Evolutionary conservation across 768 basidiomycete species (phyloP).

Genomic region (Coprinopsis sp.): DNA sequence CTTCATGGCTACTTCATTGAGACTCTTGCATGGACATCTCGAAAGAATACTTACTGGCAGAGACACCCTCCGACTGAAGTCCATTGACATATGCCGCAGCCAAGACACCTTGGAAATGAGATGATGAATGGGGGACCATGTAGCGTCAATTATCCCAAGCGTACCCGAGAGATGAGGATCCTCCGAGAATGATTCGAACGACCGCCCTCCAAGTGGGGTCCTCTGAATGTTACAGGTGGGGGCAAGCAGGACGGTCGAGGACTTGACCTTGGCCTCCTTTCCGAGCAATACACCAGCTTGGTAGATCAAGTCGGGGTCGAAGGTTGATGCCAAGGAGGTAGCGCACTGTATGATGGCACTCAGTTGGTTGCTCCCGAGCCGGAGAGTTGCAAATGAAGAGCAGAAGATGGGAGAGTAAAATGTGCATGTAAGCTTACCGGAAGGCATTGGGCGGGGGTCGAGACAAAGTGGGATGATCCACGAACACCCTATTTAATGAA

Average conservation of each 20-base stretch:
- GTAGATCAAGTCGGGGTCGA: constrained; percentile 54
- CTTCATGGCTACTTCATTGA: constrained; percentile 47
- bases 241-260: constrained; percentile 58
- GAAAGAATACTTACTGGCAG: constrained; percentile 39
- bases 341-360: constrained; percentile 48
- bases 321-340: constrained; percentile 67
- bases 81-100: constrained; percentile 67
- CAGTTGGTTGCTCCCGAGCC: too few relatives aligned
- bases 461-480: constrained; percentile 61
- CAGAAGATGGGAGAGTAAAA: too few relatives aligned
- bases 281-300: constrained; percentile 57
- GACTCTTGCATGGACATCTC: not conserved
- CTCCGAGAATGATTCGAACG: constrained; percentile 72
- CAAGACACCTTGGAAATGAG: constrained; percentile 40
- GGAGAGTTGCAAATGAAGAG: too few relatives aligned
- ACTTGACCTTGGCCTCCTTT: constrained; percentile 61
- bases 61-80: constrained; percentile 59
- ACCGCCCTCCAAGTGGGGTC: constrained; percentile 52
- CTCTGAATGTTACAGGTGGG: constrained; percentile 77
- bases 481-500: constrained; percentile 55
- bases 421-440: constrained; percentile 38
- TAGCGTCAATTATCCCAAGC: not conserved
- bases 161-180: constrained; percentile 63
- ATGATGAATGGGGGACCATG: not conserved
- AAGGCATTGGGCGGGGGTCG: constrained; percentile 60